Base-by-base conservation (phyloP, 345 rosid genomes). In the Murraya paniculata region DNA sequence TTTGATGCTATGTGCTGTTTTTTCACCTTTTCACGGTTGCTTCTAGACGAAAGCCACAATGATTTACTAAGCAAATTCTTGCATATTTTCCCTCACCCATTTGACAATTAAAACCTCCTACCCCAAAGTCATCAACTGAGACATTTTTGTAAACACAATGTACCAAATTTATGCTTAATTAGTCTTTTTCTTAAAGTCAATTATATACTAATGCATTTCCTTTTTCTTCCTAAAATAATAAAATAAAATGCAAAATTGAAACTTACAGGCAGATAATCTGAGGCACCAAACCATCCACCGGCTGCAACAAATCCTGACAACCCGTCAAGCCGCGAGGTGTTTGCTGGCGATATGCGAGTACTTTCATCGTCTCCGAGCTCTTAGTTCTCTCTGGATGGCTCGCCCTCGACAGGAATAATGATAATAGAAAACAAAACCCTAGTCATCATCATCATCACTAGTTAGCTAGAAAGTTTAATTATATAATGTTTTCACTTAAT, bases 181-280 rank as follows among this genome's bases (percentile, higher is more conserved):
- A 68, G 28, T 56, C 38, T 79, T 35, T 61, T 48, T 68, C 66
- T 71, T 27, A 78, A 80, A 78, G 79, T 77, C 74, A 69, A 60
- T 31, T 72, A 45, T 59, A 9, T 53, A 59, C 61, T 75, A 28
- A 25, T 27, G 5, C 13, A 24, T 30, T 0, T 25, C 19, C 55
- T 14, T 16, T 38, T 56, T 24, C 9, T 24, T 61, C 4, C 4
- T 41, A 1, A 21, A 45, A 64, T 59, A 30, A 38, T 35, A 79
- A 77, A 10, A 41, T 24, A 53, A 50, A 50, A 50, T 50, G 18
- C 2, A 16, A 53, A 18, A 53, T 18, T 53, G 50, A 73, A 69
- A 87, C 89, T 86, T 87, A 84, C 98, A 97, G 99, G 99, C 96
- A 24, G 99, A 97, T 82, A 86, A 90, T 83, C 62, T 97, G 92